These are phyloP conservation scores for Globisporangium carolinianum DNA, from an alignment of 352 stramenopile genomes.

Conservation along the genomic window DNA sequence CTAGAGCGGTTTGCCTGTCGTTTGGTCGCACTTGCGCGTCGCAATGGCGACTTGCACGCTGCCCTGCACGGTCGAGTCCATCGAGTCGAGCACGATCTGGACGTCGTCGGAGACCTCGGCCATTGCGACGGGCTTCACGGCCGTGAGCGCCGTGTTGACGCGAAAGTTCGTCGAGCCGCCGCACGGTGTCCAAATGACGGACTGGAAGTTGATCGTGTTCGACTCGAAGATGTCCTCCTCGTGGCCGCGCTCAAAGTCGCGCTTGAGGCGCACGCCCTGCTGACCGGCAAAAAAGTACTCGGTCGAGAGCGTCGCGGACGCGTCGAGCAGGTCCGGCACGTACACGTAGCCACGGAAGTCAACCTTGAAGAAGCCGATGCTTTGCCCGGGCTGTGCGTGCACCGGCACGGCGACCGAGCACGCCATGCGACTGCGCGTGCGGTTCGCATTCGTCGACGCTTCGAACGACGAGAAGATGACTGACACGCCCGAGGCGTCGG, in stretches of 20 bases:
- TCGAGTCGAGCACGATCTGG: slow-evolving; percentile 23
- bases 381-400: slow-evolving; percentile 9
- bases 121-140: neutral
- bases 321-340: slow-evolving; percentile 11
- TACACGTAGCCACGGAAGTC: slow-evolving; percentile 30
- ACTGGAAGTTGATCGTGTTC: slow-evolving; percentile 19
- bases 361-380: slow-evolving; percentile 27
- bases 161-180: slow-evolving; percentile 28
- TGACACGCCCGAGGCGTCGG: slow-evolving; percentile 19
- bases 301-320: slow-evolving; percentile 16
- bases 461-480: slow-evolving; percentile 21
- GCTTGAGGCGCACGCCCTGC: slow-evolving; percentile 7
- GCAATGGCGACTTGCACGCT: slow-evolving; percentile 19
- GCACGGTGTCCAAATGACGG: slow-evolving; percentile 26
- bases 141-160: slow-evolving; percentile 20
- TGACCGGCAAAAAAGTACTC: slow-evolving; percentile 35
- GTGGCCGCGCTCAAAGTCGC: slow-evolving; percentile 9
- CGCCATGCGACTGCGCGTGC: slow-evolving; percentile 6
- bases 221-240: slow-evolving; percentile 22
- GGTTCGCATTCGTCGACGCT: neutral
- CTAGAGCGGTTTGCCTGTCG: slow-evolving; percentile 5
- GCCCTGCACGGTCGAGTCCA: slow-evolving; percentile 19
- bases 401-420: slow-evolving; percentile 24
- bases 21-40: slow-evolving; percentile 10
- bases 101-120: slow-evolving; percentile 8